Percentiles rank a stretch among this genome's conserved stretches.
Evolutionary conservation across 2,329 filamentous ascomycete genomes (phyloP).

Genomic region (Trichophyton mentagrophytes): DNA sequence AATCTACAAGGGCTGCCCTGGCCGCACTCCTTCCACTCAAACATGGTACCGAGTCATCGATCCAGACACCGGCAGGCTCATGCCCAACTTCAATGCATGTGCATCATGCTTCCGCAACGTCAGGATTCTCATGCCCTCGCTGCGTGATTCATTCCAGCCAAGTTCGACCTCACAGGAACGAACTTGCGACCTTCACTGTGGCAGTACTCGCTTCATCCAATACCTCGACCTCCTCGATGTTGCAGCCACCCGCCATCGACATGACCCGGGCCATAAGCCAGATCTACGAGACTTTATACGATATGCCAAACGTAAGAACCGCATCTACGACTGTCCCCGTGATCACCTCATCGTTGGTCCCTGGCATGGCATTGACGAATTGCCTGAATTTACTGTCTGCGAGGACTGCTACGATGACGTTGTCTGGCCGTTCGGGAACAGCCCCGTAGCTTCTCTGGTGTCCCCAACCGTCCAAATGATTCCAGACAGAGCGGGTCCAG

Average conservation of each 20-base stretch:
- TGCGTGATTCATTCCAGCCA: slow-evolving; percentile 51
- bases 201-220: slow-evolving; percentile 42
- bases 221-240: slow-evolving; percentile 46
- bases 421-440: slow-evolving; percentile 53
- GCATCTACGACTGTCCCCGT: slow-evolving; percentile 50
- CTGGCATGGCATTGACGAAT: slow-evolving; percentile 66
- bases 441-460: slow-evolving; percentile 41
- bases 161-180: slow-evolving; percentile 38
- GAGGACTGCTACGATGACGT: slow-evolving; percentile 74
- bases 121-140: slow-evolving; percentile 58
- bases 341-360: slow-evolving; percentile 50
- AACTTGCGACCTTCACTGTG: slow-evolving; percentile 58
- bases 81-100: slow-evolving; percentile 65
- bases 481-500: slow-evolving; percentile 40
- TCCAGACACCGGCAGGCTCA: slow-evolving; percentile 47
- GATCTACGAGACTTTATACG: slow-evolving; percentile 52
- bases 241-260: slow-evolving; percentile 34
- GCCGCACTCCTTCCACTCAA: slow-evolving; percentile 44
- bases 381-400: slow-evolving; percentile 73
- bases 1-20: slow-evolving; percentile 44
- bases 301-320: slow-evolving; percentile 47
- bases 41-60: slow-evolving; percentile 68
- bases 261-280: slow-evolving; percentile 22
- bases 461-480: slow-evolving; percentile 39
- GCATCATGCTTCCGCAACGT: slow-evolving; percentile 59